Percentiles rank a stretch among this genome's conserved stretches.
Evolutionary conservation across 345 rosid genomes (phyloP).

Genomic region (Euphorbia lathyris): DNA sequence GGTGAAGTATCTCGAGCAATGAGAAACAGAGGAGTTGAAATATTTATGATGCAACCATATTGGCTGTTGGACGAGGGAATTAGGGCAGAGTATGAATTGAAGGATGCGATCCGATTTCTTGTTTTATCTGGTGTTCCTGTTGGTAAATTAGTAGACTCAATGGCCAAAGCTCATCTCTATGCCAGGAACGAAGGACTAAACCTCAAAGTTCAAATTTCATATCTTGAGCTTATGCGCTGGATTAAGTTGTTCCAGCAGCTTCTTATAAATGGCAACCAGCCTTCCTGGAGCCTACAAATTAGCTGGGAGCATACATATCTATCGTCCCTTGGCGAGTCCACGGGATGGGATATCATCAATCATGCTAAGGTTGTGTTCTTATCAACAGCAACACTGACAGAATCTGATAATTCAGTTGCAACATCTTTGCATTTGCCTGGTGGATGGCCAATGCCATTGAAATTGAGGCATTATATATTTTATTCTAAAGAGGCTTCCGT

Average conservation of each 20-base stretch:
- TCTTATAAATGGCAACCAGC: constrained; percentile 62
- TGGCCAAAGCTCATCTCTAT: constrained; percentile 83
- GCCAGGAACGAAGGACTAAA: constrained; percentile 55
- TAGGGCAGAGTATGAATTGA: constrained; percentile 47
- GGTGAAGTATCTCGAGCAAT: constrained; percentile 97
- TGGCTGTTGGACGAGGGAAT: constrained; percentile 58
- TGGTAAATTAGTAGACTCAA: constrained; percentile 54
- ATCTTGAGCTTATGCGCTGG: constrained; percentile 92
- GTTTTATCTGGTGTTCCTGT: constrained; percentile 72
- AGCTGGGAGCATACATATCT: constrained; percentile 95
- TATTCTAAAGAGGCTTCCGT: constrained; percentile 65
- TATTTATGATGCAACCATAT: constrained; percentile 85
- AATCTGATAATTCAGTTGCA: constrained; percentile 28
- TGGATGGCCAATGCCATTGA: constrained; percentile 84
- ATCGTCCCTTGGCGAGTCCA: constrained; percentile 70
- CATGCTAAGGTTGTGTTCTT: constrained; percentile 51
- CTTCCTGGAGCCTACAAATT: constrained; percentile 73
- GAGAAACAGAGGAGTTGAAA: constrained; percentile 97
- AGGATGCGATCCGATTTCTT: constrained; percentile 68
- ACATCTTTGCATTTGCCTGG: constrained; percentile 58
- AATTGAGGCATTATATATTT: constrained; percentile 50
- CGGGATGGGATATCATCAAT: constrained; percentile 52
- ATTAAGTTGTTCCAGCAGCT: constrained; percentile 76
- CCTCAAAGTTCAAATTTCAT: constrained; percentile 49
- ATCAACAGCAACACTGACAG: constrained; percentile 32